Conservation (phyloP, 2,329 filamentous ascomycete genomes). For the Zopfia rhizophila region DNA sequence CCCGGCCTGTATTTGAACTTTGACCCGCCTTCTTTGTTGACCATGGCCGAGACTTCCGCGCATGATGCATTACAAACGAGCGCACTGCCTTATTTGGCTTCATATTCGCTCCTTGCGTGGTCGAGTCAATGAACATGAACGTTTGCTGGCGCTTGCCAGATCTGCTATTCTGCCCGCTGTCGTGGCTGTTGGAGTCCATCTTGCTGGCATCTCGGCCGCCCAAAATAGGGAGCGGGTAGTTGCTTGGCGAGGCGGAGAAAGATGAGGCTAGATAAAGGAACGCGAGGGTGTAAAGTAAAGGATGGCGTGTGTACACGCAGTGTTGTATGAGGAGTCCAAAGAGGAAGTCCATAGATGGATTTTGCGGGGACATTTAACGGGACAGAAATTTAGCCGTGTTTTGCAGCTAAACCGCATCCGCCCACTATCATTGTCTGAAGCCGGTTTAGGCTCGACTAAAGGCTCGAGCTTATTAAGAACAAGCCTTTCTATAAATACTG, state of each 20-base stretch:
- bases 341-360: slow-evolving; percentile 20
- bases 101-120: slow-evolving; percentile 37
- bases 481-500: slow-evolving; percentile 8
- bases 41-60: slow-evolving; percentile 43
- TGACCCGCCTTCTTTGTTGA: slow-evolving; percentile 29
- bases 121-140: slow-evolving; percentile 50
- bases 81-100: slow-evolving; percentile 45
- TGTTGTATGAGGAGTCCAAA: slow-evolving; percentile 14
- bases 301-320: slow-evolving; percentile 10
- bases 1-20: background rate
- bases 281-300: slow-evolving; percentile 5
- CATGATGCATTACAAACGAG: slow-evolving; percentile 51
- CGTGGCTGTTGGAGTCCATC: slow-evolving; percentile 18
- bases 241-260: slow-evolving; percentile 4
- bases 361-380: slow-evolving; percentile 12
- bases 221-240: slow-evolving; percentile 2
- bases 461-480: slow-evolving; percentile 5
- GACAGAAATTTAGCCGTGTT: slow-evolving; percentile 4
- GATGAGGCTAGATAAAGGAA: too few relatives aligned
- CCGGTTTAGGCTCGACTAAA: slow-evolving; percentile 2
- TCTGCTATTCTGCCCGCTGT: slow-evolving; percentile 16
- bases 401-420: slow-evolving; percentile 7
- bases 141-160: slow-evolving; percentile 29
- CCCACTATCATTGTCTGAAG: slow-evolving; percentile 8
- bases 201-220: slow-evolving; percentile 18